These are phyloP conservation scores for Rubia yunnanensis DNA, from an alignment of 257 asterid species.

Conservation along the genomic window DNA sequence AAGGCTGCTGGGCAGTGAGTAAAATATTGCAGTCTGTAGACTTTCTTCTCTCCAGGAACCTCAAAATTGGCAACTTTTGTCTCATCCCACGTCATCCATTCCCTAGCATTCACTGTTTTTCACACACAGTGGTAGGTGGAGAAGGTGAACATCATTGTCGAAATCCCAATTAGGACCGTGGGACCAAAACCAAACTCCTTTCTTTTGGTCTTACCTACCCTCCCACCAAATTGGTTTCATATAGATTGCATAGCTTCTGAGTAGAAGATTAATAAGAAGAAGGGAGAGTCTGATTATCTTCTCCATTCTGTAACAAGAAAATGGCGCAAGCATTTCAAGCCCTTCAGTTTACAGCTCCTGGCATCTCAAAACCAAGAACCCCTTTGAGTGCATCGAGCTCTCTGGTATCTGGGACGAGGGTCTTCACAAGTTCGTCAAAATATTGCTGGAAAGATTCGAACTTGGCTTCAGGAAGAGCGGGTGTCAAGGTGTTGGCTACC, in stretches of 20 bases:
- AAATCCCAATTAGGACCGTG: conserved; percentile 1
- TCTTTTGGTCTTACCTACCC: conserved; percentile 6
- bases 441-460: conserved; percentile 37
- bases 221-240: neutral
- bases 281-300: conserved; percentile 26
- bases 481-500: conserved; percentile 50
- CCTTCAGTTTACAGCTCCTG: conserved; percentile 32
- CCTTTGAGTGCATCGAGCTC: conserved; percentile 38
- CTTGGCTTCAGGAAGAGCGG: conserved; percentile 25
- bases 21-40: neutral
- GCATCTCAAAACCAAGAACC: conserved; percentile 26
- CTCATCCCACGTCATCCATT: neutral
- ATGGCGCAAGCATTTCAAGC: conserved; percentile 42
- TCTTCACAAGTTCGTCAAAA: conserved; percentile 30
- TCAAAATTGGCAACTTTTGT: neutral
- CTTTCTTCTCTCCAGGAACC: neutral
- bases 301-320: conserved; percentile 18
- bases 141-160: conserved; percentile 7
- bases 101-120: neutral
- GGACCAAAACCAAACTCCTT: conserved; percentile 9
- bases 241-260: neutral
- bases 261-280: neutral
- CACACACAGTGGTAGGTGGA: conserved; percentile 15
- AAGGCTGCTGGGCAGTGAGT: neutral
- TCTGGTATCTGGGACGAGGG: conserved; percentile 41